These are phyloP conservation scores for Mycena latifolia DNA, from an alignment of 768 basidiomycete genomes.

Conservation along the genomic window DNA sequence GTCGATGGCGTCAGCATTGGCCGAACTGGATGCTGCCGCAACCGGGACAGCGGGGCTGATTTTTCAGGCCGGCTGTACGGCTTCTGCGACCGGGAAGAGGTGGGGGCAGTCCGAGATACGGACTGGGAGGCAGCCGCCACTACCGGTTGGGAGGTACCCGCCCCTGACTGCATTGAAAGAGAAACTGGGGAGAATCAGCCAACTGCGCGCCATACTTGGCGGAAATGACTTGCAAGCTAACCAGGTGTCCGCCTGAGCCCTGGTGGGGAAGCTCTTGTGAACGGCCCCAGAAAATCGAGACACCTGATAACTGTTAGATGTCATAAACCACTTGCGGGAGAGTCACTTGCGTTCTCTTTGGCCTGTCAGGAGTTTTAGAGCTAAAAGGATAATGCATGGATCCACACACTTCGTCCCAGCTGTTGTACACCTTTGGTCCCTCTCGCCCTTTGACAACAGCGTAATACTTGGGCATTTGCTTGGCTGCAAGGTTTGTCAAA, in stretches of 20 bases:
- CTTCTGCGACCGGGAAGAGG: slow-evolving; percentile 9
- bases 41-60: background rate
- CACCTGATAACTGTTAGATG: slow-evolving; percentile 50
- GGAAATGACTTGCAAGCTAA: slow-evolving; percentile 44
- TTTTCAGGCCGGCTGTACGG: slow-evolving; percentile 3
- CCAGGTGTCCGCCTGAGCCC: slow-evolving; percentile 65
- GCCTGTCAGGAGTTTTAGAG: slow-evolving; percentile 50
- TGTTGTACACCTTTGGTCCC: slow-evolving; percentile 67
- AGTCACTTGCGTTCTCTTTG: slow-evolving; percentile 53
- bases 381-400: too few species aligned
- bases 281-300: slow-evolving; percentile 64
- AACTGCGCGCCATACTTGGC: background rate
- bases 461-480: slow-evolving; percentile 59
- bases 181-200: slow-evolving; percentile 12
- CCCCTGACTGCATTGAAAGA: slow-evolving; percentile 13
- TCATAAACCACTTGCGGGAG: background rate
- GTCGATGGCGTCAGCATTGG: slow-evolving; percentile 11
- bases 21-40: background rate
- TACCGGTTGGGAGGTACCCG: slow-evolving; percentile 12
- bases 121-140: slow-evolving; percentile 8
- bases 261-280: slow-evolving; percentile 64
- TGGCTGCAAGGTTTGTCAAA: background rate
- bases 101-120: background rate
- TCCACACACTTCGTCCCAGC: slow-evolving; percentile 70
- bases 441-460: slow-evolving; percentile 70